phyloP scores from a whole-genome alignment of 2,329 filamentous ascomycete genomes.

The Davidsoniella virescens region DNA sequence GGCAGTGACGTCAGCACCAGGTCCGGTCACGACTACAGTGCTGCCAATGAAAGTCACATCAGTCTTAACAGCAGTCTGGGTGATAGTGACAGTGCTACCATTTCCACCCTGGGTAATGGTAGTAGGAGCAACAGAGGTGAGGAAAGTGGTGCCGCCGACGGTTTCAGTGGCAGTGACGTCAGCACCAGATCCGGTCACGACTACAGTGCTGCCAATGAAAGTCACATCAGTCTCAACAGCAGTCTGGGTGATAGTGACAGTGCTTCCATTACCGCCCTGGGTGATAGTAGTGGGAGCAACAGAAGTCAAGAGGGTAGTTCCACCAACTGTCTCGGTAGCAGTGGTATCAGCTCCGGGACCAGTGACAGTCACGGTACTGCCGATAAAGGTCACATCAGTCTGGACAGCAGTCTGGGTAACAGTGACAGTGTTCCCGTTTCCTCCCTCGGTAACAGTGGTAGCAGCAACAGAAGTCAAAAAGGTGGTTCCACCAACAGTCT shows the following conservation, averaged over 20 bases:
- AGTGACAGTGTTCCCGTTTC: neutral
- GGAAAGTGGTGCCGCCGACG: neutral
- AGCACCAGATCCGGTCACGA: neutral
- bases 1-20: neutral
- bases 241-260: neutral
- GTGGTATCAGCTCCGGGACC: neutral
- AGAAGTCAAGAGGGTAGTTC: neutral
- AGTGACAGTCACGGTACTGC: neutral
- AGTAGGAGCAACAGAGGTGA: neutral
- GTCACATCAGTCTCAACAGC: conserved; percentile 5
- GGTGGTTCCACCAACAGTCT: neutral
- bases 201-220: neutral
- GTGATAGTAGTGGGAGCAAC: neutral
- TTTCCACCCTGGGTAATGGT: neutral
- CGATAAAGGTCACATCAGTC: conserved; percentile 4
- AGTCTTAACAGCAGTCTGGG: neutral
- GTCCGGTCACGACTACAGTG: neutral
- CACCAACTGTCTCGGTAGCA: neutral
- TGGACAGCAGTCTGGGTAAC: conserved; percentile 1
- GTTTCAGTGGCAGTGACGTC: neutral
- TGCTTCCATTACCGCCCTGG: neutral
- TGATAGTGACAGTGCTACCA: conserved; percentile 1
- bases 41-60: neutral
- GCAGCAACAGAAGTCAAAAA: neutral
- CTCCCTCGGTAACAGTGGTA: neutral